These are phyloP conservation scores for Backusella sp. DNA, from an alignment of 192 early-diverging fungal genomes.

Conservation along the genomic window DNA sequence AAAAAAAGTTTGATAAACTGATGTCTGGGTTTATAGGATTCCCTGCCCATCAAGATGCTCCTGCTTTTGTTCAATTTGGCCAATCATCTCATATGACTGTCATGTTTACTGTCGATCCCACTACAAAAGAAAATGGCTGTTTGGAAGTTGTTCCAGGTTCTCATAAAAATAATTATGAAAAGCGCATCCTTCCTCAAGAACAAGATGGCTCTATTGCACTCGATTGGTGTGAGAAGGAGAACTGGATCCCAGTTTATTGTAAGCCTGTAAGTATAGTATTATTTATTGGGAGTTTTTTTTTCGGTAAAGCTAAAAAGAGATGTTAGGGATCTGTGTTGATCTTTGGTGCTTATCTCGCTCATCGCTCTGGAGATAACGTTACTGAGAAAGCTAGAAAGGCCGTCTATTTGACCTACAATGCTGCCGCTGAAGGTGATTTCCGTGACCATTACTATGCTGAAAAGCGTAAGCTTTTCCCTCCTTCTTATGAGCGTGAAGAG, in stretches of 20 bases:
- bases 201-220: constrained; percentile 44
- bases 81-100: constrained; percentile 54
- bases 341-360: constrained; percentile 65
- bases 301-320: not conserved
- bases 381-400: constrained; percentile 51
- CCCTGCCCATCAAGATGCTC: constrained; percentile 60
- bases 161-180: constrained; percentile 34
- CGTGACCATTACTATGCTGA: constrained; percentile 59
- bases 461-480: constrained; percentile 57
- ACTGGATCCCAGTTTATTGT: constrained; percentile 58
- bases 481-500: constrained; percentile 49
- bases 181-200: constrained; percentile 44
- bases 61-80: constrained; percentile 59
- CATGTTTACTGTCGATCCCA: constrained; percentile 58
- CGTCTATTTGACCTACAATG: constrained; percentile 63
- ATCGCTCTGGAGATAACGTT: constrained; percentile 50
- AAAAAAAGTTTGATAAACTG: not conserved
- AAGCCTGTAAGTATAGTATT: constrained; percentile 30
- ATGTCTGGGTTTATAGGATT: constrained; percentile 32
- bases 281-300: not conserved
- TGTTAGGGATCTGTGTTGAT: constrained; percentile 51
- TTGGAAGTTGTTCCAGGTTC: constrained; percentile 56
- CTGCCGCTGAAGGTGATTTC: constrained; percentile 52
- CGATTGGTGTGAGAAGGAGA: constrained; percentile 47
- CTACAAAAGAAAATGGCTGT: constrained; percentile 56